Conservation (phyloP, 441 rosid genomes). For the Pelargonium hybrid region DNA sequence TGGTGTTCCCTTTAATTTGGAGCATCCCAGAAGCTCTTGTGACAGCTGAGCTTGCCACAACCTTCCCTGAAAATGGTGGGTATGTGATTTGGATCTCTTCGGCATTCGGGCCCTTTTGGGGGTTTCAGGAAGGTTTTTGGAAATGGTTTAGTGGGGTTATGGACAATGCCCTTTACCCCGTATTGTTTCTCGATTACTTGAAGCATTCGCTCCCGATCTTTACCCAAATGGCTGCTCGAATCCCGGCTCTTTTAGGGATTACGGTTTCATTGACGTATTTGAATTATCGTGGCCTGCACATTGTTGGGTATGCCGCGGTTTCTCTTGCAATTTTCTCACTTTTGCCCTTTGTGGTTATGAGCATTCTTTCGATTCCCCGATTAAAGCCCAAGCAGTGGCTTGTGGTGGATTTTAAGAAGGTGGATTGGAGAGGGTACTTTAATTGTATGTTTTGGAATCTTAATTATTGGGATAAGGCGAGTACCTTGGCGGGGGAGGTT, state of each 20-base stretch:
- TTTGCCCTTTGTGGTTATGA: slow-evolving; percentile 64
- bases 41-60: slow-evolving; percentile 94
- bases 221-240: slow-evolving; percentile 41
- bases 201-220: slow-evolving; percentile 73
- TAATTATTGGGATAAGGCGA: slow-evolving; percentile 90
- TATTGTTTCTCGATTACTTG: slow-evolving; percentile 77
- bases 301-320: slow-evolving; percentile 77
- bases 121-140: slow-evolving; percentile 90
- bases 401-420: slow-evolving; percentile 43
- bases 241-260: slow-evolving; percentile 70
- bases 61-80: slow-evolving; percentile 88
- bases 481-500: slow-evolving; percentile 91
- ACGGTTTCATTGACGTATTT: slow-evolving; percentile 64
- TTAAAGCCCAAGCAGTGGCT: slow-evolving; percentile 61
- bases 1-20: slow-evolving; percentile 81
- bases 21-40: slow-evolving; percentile 81
- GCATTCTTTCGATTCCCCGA: slow-evolving; percentile 50
- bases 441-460: slow-evolving; percentile 86
- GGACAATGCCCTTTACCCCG: slow-evolving; percentile 92
- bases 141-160: slow-evolving; percentile 97
- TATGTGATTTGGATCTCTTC: slow-evolving; percentile 87
- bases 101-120: slow-evolving; percentile 92
- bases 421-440: slow-evolving; percentile 80
- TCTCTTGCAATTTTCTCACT: slow-evolving; percentile 61
- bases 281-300: slow-evolving; percentile 79